Conservation (phyloP, 768 basidiomycete species). For the Lactarius quietus region DNA sequence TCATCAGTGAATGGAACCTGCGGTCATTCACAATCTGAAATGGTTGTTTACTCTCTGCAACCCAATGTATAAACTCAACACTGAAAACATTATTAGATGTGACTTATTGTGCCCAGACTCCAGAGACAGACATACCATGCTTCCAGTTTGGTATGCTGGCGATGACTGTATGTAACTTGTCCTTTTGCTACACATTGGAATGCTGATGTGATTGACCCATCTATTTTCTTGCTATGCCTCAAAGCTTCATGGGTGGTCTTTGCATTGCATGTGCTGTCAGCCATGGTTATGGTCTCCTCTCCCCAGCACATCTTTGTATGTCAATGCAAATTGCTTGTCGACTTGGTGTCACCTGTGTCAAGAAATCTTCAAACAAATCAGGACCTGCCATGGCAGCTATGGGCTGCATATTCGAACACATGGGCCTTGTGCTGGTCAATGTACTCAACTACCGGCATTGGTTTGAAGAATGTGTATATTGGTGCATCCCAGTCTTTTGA, state of each 20-base stretch:
- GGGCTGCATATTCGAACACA: background rate
- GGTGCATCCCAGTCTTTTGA: conserved; percentile 3
- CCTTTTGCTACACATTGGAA: background rate
- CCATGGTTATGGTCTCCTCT: background rate
- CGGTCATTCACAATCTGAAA: too few species aligned
- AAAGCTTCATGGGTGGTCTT: background rate
- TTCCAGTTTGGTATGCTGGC: conserved; percentile 5
- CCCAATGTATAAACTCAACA: too few species aligned
- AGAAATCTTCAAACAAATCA: too few species aligned
- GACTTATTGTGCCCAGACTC: too few species aligned
- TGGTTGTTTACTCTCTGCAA: too few species aligned
- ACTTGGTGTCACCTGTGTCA: conserved; percentile 3
- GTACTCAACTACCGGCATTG: background rate
- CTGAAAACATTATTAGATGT: too few species aligned
- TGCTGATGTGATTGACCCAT: conserved; percentile 4
- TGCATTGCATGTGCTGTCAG: background rate
- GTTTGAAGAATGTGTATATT: background rate
- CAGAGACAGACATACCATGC: background rate
- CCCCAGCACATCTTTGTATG: conserved; percentile 10
- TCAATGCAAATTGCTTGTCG: conserved; percentile 10
- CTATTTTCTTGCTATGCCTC: background rate
- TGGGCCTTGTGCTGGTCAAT: background rate
- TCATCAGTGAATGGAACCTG: too few species aligned
- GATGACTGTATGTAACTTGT: background rate
- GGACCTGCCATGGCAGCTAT: too few species aligned